Evolutionary conservation across 2,329 filamentous ascomycete genomes (phyloP).

Genomic region (Fusarium sarcochroum): DNA sequence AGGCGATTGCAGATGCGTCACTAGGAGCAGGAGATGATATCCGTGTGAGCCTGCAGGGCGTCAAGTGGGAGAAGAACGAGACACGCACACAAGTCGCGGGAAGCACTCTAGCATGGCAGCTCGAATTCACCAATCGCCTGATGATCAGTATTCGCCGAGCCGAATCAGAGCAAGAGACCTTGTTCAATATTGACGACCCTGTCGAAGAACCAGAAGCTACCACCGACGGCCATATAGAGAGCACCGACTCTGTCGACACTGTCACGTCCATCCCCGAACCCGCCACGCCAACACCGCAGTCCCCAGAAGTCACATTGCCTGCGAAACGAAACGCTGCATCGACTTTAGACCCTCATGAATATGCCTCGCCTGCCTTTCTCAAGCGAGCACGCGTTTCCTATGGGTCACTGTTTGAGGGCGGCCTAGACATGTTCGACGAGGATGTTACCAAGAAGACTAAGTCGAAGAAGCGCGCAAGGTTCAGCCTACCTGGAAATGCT

Average conservation of each 20-base stretch:
- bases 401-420: slow-evolving; percentile 74
- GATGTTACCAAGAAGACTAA: slow-evolving; percentile 54
- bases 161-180: slow-evolving; percentile 62
- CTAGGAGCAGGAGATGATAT: slow-evolving; percentile 86
- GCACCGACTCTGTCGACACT: slow-evolving; percentile 10
- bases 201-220: slow-evolving; percentile 34
- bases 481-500: slow-evolving; percentile 73
- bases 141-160: slow-evolving; percentile 59
- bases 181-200: slow-evolving; percentile 65
- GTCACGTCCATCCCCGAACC: slow-evolving; percentile 23
- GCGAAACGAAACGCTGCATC: slow-evolving; percentile 55
- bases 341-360: slow-evolving; percentile 65
- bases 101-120: slow-evolving; percentile 69
- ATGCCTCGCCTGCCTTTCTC: slow-evolving; percentile 84
- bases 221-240: slow-evolving; percentile 35
- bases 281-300: slow-evolving; percentile 34
- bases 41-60: slow-evolving; percentile 77
- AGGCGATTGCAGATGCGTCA: slow-evolving; percentile 74
- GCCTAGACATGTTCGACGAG: slow-evolving; percentile 79
- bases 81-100: slow-evolving; percentile 63
- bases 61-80: slow-evolving; percentile 72
- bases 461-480: slow-evolving; percentile 76
- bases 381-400: slow-evolving; percentile 79
- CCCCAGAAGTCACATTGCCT: slow-evolving; percentile 42
- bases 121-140: slow-evolving; percentile 68